A percentile compares a stretch with the other conserved stretches of the same genome.
Conservation (phyloP, 2,329 filamentous ascomycete genomes). For the Fusarium camptoceras region DNA sequence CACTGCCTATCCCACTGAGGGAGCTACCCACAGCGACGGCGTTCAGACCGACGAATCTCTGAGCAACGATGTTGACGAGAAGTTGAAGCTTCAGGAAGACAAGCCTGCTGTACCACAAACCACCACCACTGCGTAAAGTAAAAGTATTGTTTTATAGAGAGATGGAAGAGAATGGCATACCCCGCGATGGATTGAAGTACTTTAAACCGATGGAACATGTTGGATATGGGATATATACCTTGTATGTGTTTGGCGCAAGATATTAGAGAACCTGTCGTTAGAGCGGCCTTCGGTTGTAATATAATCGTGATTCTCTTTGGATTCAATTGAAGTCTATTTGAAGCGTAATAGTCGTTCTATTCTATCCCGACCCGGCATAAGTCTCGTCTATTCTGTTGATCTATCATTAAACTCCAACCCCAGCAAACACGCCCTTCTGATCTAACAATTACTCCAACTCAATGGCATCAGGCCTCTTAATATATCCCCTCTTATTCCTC, state of each 20-base stretch:
- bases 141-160: conserved; percentile 22
- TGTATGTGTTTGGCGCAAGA: conserved; percentile 16
- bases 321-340: not conserved
- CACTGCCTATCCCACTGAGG: conserved; percentile 32
- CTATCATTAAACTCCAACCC: not conserved
- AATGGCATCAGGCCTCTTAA: conserved; percentile 17
- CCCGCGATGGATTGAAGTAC: not conserved
- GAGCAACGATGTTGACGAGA: conserved; percentile 49
- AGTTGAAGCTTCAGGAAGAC: conserved; percentile 49
- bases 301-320: conserved; percentile 18
- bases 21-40: conserved; percentile 46
- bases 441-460: conserved; percentile 18
- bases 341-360: not conserved
- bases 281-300: conserved; percentile 12
- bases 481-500: conserved; percentile 75
- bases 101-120: conserved; percentile 28
- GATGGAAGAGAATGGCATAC: conserved; percentile 28
- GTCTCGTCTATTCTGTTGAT: not conserved
- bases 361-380: not conserved
- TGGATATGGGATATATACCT: conserved; percentile 4
- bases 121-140: conserved; percentile 20
- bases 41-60: conserved; percentile 47
- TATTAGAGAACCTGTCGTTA: conserved; percentile 17
- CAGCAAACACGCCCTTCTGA: not conserved
- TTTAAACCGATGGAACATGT: conserved; percentile 1